Evolutionary conservation across 441 rosid species (phyloP).

Genomic region (Biscutella laevigata): DNA sequence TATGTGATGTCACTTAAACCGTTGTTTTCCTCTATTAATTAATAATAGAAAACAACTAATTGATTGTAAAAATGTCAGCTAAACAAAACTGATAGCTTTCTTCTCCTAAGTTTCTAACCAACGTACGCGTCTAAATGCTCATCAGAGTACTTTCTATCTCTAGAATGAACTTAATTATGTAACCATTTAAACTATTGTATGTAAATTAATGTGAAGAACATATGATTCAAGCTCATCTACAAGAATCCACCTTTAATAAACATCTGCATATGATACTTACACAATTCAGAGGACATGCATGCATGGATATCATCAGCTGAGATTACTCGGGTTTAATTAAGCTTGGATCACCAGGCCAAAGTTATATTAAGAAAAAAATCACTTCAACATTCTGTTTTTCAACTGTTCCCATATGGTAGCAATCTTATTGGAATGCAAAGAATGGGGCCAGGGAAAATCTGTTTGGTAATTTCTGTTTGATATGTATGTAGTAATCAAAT

Average conservation of each 20-base stretch:
- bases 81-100: conserved; percentile 29
- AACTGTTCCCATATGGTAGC: conserved; percentile 20
- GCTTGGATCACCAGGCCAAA: too few species aligned
- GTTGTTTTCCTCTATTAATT: conserved; percentile 14
- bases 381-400: background rate
- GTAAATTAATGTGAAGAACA: conserved; percentile 3
- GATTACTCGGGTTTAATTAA: too few species aligned
- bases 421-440: conserved; percentile 12
- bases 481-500: conserved; percentile 2
- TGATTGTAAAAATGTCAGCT: conserved; percentile 24
- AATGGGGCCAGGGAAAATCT: conserved; percentile 18
- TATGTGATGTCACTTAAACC: conserved; percentile 26
- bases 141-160: conserved; percentile 9
- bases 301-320: conserved; percentile 6
- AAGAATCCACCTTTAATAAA: conserved; percentile 1
- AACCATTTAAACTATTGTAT: background rate
- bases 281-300: background rate
- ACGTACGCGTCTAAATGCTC: conserved; percentile 15
- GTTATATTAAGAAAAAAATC: too few species aligned
- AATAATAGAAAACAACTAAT: background rate
- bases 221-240: conserved; percentile 1
- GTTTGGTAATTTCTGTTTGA: conserved; percentile 9
- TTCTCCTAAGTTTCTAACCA: conserved; percentile 23
- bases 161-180: background rate
- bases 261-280: conserved; percentile 9